Percentiles rank a stretch among this genome's conserved stretches.
Evolutionary conservation across 345 rosid genomes (phyloP).

Genomic region (Eucalyptus pauciflora): DNA sequence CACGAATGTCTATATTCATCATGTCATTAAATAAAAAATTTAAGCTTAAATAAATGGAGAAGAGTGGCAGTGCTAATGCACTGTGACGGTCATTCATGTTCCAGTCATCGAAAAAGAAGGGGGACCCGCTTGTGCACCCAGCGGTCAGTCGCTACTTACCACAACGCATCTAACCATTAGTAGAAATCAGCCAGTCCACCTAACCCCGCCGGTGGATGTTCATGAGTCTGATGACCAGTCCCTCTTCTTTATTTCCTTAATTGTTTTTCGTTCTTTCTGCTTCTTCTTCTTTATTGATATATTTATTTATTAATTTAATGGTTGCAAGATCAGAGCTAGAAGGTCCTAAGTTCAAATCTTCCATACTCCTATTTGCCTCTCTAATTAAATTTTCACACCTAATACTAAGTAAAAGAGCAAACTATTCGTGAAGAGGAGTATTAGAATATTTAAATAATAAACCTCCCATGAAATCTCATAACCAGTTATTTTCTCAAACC

Average conservation of each 20-base stretch:
- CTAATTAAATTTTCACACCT: too few relatives aligned
- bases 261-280: background rate
- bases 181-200: background rate
- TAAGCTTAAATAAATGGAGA: background rate
- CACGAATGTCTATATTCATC: background rate
- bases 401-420: too few relatives aligned
- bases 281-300: background rate
- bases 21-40: rapidly evolving
- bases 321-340: background rate
- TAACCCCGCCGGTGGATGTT: background rate
- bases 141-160: background rate
- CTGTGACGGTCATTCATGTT: background rate
- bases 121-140: background rate
- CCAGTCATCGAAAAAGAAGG: background rate
- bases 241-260: background rate
- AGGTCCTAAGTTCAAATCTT: rapidly evolving
- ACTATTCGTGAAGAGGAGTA: too few relatives aligned
- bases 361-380: rapidly evolving
- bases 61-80: background rate
- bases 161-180: background rate
- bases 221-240: background rate
- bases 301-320: background rate
- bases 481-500: background rate
- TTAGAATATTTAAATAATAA: too few relatives aligned
- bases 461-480: too few relatives aligned